Evolutionary conservation across 1,139 yeast genomes (phyloP).

Genomic region (Protomyces lactucae-debilis): DNA sequence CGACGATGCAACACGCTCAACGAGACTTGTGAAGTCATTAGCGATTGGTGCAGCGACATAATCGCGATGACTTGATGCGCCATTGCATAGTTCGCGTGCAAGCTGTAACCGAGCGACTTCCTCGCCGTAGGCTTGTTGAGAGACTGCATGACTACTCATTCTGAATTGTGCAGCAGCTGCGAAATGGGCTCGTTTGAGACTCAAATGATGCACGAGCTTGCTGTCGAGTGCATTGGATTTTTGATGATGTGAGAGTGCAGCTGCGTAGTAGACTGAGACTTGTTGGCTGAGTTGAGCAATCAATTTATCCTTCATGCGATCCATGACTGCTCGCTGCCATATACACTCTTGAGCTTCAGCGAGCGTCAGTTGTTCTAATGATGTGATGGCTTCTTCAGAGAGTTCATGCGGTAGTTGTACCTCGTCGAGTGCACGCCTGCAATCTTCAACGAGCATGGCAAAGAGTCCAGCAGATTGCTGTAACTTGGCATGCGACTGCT

Average conservation of each 20-base stretch:
- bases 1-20: conserved; percentile 45
- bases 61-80: conserved; percentile 42
- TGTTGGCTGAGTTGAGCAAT: conserved; percentile 62
- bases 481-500: conserved; percentile 57
- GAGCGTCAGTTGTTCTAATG: conserved; percentile 51
- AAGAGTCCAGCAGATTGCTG: conserved; percentile 69
- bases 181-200: conserved; percentile 59
- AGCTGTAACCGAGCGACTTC: conserved; percentile 56
- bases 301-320: conserved; percentile 55
- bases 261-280: conserved; percentile 54
- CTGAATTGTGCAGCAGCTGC: conserved; percentile 66
- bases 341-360: conserved; percentile 87
- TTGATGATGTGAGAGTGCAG: conserved; percentile 40
- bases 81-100: conserved; percentile 43
- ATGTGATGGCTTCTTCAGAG: conserved; percentile 44
- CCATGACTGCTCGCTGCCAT: conserved; percentile 67
- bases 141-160: conserved; percentile 49
- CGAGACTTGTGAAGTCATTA: conserved; percentile 49
- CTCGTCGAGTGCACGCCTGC: conserved; percentile 31
- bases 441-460: conserved; percentile 35
- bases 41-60: conserved; percentile 47
- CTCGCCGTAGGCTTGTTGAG: conserved; percentile 57
- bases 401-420: conserved; percentile 44
- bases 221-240: conserved; percentile 1
- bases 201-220: conserved; percentile 61